Evolutionary conservation across 768 basidiomycete genomes (phyloP).

Genomic region (Amanita brunnescens): DNA sequence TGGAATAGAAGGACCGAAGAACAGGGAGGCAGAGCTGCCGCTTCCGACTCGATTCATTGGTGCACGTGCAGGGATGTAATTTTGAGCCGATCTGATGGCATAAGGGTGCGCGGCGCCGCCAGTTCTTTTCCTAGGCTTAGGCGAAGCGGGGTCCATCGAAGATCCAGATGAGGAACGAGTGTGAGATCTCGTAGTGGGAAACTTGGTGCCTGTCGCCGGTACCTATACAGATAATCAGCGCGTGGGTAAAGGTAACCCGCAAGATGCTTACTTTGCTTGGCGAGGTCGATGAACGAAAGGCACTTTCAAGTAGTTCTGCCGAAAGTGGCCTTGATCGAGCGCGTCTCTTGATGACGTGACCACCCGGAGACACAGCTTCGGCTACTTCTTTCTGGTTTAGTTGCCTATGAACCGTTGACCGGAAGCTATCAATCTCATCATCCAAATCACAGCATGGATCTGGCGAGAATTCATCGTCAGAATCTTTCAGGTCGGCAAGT

Average conservation of each 20-base stretch:
- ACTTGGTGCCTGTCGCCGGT: neutral
- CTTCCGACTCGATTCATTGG: conserved; percentile 1
- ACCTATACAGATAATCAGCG: neutral
- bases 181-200: neutral
- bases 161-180: neutral
- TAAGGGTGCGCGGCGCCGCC: conserved; percentile 2
- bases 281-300: conserved; percentile 34
- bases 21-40: conserved; percentile 42
- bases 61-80: neutral
- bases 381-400: conserved; percentile 42
- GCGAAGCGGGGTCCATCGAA: conserved; percentile 4
- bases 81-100: neutral
- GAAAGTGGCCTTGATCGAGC: conserved; percentile 69
- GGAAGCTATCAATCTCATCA: conserved; percentile 21
- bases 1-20: conserved; percentile 56
- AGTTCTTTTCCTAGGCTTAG: neutral
- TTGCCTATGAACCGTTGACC: conserved; percentile 12
- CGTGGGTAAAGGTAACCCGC: neutral
- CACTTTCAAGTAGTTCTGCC: conserved; percentile 49
- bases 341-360: conserved; percentile 66
- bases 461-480: conserved; percentile 37
- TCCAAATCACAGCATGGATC: conserved; percentile 48
- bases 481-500: conserved; percentile 45
- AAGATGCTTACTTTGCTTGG: conserved; percentile 28
- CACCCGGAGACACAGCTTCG: conserved; percentile 67